phyloP scores from a whole-genome alignment of 2,329 filamentous ascomycete species.

The Mycocentrospora acerina region DNA sequence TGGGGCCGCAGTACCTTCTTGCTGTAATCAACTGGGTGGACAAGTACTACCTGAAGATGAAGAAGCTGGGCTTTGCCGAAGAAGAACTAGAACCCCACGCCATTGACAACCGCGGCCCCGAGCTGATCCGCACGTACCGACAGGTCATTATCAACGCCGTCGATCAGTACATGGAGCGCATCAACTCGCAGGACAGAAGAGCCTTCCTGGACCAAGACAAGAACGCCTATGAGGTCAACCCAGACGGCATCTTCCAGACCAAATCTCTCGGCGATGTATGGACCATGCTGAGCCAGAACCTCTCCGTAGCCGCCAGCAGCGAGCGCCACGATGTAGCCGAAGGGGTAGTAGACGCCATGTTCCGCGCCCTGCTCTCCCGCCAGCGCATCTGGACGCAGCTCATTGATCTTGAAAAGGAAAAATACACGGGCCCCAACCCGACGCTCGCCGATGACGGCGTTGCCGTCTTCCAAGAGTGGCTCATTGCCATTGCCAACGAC shows the following conservation, averaged over 20 bases:
- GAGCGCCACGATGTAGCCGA: slow-evolving; percentile 88
- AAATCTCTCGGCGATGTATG: slow-evolving; percentile 92
- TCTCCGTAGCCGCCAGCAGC: slow-evolving; percentile 80
- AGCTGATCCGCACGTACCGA: slow-evolving; percentile 90
- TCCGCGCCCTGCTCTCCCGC: slow-evolving; percentile 76
- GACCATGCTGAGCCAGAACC: slow-evolving; percentile 94
- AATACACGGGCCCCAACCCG: slow-evolving; percentile 58
- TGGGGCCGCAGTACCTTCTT: slow-evolving; percentile 84
- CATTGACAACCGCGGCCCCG: slow-evolving; percentile 84
- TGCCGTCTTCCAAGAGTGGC: slow-evolving; percentile 80
- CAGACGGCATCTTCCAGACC: slow-evolving; percentile 88
- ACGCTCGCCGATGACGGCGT: slow-evolving; percentile 73
- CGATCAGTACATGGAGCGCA: slow-evolving; percentile 96
- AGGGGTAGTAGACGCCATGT: slow-evolving; percentile 95
- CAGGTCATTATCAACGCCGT: slow-evolving; percentile 93
- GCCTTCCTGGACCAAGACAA: slow-evolving; percentile 77
- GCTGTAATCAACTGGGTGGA: slow-evolving; percentile 94
- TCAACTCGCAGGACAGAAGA: slow-evolving; percentile 77
- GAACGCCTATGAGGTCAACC: slow-evolving; percentile 72
- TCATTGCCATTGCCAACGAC: slow-evolving; percentile 95
- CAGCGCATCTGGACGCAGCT: slow-evolving; percentile 86
- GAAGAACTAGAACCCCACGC: slow-evolving; percentile 81
- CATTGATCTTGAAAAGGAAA: slow-evolving; percentile 79
- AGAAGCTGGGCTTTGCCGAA: slow-evolving; percentile 76
- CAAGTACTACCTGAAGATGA: slow-evolving; percentile 96